phyloP scores from a whole-genome alignment of 139 green algal species.

The Medakamo hakoo region DNA sequence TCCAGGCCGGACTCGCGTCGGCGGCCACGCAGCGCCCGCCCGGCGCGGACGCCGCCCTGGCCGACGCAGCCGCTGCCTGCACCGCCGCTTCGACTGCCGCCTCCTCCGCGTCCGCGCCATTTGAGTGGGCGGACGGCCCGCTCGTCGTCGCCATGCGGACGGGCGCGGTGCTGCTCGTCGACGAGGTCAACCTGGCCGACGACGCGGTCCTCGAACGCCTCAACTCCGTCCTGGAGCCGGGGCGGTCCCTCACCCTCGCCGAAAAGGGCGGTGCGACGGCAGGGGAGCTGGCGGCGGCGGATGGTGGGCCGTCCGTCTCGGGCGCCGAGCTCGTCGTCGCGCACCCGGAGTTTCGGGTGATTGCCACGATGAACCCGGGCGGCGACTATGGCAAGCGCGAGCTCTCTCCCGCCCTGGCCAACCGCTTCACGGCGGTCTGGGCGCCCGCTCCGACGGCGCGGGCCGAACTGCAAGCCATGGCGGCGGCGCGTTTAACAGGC shows the following conservation, averaged over 20 bases:
- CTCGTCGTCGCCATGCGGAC: slow-evolving; percentile 84
- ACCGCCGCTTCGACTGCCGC: slow-evolving; percentile 11
- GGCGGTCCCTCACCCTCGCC: slow-evolving; percentile 73
- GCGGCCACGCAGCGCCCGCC: too few species aligned
- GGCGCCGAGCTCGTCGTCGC: slow-evolving; percentile 58
- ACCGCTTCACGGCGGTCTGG: slow-evolving; percentile 87
- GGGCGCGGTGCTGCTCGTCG: slow-evolving; percentile 86
- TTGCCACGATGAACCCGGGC: slow-evolving; percentile 98
- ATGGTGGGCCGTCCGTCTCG: too few species aligned
- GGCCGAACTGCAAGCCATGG: slow-evolving; percentile 52
- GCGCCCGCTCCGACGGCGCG: slow-evolving; percentile 49
- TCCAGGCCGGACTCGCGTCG: neutral
- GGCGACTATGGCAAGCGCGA: slow-evolving; percentile 95
- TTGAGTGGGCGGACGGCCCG: slow-evolving; percentile 84
- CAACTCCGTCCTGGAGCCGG: slow-evolving; percentile 92
- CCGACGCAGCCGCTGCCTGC: slow-evolving; percentile 15
- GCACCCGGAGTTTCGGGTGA: slow-evolving; percentile 62
- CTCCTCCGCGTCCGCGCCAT: slow-evolving; percentile 30
- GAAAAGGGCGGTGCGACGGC: slow-evolving; percentile 79
- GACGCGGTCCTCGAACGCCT: slow-evolving; percentile 94
- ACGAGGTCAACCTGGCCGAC: slow-evolving; percentile 97
- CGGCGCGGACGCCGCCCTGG: slow-evolving; percentile 2
- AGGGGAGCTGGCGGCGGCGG: too few species aligned
- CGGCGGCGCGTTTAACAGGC: slow-evolving; percentile 26
- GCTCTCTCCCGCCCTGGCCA: slow-evolving; percentile 87